phyloP scores from a whole-genome alignment of 2,329 filamentous ascomycete species.

The Alternaria postmessia region DNA sequence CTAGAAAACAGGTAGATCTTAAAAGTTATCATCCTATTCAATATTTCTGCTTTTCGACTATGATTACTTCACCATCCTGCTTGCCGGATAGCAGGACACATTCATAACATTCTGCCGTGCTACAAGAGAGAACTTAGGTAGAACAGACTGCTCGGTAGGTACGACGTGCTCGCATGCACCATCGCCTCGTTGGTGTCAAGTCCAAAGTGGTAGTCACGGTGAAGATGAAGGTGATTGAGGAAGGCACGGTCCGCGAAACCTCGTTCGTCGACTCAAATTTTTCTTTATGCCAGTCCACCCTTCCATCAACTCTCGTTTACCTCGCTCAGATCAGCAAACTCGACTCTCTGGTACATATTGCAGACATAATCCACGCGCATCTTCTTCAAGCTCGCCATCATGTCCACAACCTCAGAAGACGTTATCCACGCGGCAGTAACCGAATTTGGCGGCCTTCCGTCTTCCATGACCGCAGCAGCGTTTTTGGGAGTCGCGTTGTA shows the following conservation, averaged over 20 bases:
- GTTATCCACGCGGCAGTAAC: not conserved
- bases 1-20: not conserved
- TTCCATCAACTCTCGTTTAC: not conserved
- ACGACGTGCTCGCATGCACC: not conserved
- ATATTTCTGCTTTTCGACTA: not conserved
- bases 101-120: not conserved
- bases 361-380: not conserved
- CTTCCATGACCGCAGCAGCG: constrained; percentile 16
- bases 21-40: not conserved
- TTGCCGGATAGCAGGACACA: not conserved
- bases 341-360: not conserved
- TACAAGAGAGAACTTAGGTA: not conserved
- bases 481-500: constrained; percentile 43
- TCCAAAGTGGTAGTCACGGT: not conserved
- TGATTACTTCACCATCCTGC: not conserved
- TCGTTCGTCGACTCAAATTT: not conserved
- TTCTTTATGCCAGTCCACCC: not conserved
- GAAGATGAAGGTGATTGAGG: not conserved
- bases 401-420: not conserved
- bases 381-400: not conserved
- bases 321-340: not conserved
- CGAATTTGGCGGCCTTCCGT: constrained; percentile 2
- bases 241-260: not conserved
- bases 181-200: not conserved
- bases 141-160: not conserved